Conservation (phyloP, 2,329 filamentous ascomycete species). For the Penicillium sp. region DNA sequence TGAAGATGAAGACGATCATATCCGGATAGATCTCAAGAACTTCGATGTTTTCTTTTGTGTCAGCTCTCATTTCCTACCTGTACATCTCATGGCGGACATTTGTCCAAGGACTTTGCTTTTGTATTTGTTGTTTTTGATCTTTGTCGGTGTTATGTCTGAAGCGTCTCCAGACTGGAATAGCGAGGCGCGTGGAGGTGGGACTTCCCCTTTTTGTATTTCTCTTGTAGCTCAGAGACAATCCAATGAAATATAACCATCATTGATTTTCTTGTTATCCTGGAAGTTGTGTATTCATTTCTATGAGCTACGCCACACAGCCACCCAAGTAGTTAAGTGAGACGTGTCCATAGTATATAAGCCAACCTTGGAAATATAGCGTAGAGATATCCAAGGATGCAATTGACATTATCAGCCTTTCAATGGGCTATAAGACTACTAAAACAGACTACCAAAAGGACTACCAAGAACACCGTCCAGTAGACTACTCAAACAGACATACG, state of each 20-base stretch:
- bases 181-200: slow-evolving; percentile 1
- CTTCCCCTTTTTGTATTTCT: not conserved
- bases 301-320: not conserved
- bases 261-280: not conserved
- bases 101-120: slow-evolving; percentile 13
- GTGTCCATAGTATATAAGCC: no score
- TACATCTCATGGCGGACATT: slow-evolving; percentile 21
- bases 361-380: not conserved
- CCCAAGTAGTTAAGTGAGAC: not conserved
- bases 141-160: slow-evolving; percentile 2
- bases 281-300: not conserved
- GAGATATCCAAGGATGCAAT: no score
- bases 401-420: not conserved
- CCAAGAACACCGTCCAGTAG: no score
- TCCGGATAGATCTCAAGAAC: slow-evolving; percentile 8
- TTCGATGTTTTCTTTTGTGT: not conserved
- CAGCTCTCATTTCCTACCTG: slow-evolving; percentile 3
- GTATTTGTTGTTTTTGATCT: not conserved
- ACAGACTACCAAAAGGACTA: no score
- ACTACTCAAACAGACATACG: no score
- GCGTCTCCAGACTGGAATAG: slow-evolving; percentile 2
- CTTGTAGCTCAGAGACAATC: not conserved
- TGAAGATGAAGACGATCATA: slow-evolving; percentile 8
- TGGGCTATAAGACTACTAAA: not conserved
- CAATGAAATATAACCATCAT: not conserved